Percentiles rank a stretch among this genome's conserved stretches.
Conservation (phyloP, 1,284 basidiomycete species). For the Trichosporon sp. region DNA sequence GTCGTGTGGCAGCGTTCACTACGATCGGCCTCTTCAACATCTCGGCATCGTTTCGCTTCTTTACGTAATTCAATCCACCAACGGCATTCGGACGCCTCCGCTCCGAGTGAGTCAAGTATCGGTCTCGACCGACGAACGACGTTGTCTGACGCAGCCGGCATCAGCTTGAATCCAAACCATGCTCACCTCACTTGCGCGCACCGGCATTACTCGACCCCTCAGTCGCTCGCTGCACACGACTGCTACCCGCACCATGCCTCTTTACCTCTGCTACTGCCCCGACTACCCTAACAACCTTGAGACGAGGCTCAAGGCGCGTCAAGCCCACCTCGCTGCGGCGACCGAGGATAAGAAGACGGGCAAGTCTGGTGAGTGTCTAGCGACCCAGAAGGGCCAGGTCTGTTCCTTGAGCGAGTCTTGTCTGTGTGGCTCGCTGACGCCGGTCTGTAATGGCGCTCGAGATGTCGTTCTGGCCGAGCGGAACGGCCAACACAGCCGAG, state of each 20-base stretch:
- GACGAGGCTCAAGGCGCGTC: conserved; percentile 35
- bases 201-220: background rate
- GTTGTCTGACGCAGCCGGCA: too few relatives aligned
- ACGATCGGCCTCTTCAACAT: too few relatives aligned
- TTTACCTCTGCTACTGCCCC: conserved; percentile 38
- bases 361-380: conserved; percentile 8
- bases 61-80: background rate
- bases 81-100: background rate
- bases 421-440: background rate
- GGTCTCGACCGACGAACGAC: background rate
- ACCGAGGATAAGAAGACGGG: conserved; percentile 19
- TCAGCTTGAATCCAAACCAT: too few relatives aligned
- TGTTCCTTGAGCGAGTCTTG: background rate
- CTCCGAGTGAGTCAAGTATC: background rate
- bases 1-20: too few relatives aligned
- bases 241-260: conserved; percentile 25
- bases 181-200: background rate
- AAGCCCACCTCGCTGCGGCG: conserved; percentile 26
- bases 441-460: too few relatives aligned
- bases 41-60: too few relatives aligned
- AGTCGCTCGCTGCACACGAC: conserved; percentile 7
- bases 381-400: background rate
- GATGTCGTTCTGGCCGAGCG: too few relatives aligned
- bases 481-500: too few relatives aligned
- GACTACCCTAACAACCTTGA: conserved; percentile 41